Base-by-base conservation (phyloP, 1,284 basidiomycete genomes). In the Malassezia brasiliensis region DNA sequence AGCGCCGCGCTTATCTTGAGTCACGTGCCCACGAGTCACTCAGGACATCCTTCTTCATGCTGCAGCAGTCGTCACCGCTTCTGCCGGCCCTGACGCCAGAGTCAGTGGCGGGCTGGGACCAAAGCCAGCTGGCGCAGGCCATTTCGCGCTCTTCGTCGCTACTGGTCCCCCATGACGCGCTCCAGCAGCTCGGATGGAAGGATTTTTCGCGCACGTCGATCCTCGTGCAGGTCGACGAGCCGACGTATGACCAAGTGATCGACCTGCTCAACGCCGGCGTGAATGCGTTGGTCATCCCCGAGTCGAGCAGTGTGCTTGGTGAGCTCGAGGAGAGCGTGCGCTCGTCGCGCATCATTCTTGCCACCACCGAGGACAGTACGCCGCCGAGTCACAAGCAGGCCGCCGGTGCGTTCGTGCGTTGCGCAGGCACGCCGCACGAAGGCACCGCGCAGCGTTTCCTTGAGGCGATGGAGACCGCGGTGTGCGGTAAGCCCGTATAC, bases 401-500 rank as follows among this genome's bases (percentile, higher is more conserved):
- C n/a, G 51, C 62, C n/a, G 61, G 61, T 30, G 39, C 59, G 25
- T 53, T 66, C 22, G 60, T 62, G 22, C 36, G 56, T 9, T 61
- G 67, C 22, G 68, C 64, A 12, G 66, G 63, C 44, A 62, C 55
- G 10, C 62, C 64, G 30, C 42, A 60, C 3, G 53, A 52, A 15
- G 50, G 57, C 3, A 51, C 59, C n/a, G 59, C 64, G 40, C 49
- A 65, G 22, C 52, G 56, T 10, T 61, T 63, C 7, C 56, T 64
- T 15, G 55, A 58, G 11, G 38, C 53, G 15, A 61, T 72, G 35
- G 52, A 66, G 38, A 57, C 64, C 22, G 63, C 61, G 36, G 60
- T 67, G 9, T 61, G 57, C 6, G 72, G 72, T 40, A 64, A 65
- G 52, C 61, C 67, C 31, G 60, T 72, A 38, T 74, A 64, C 38